Evolutionary conservation across 2,329 filamentous ascomycete genomes (phyloP).

Genomic region (Gaeumannomyces tritici): DNA sequence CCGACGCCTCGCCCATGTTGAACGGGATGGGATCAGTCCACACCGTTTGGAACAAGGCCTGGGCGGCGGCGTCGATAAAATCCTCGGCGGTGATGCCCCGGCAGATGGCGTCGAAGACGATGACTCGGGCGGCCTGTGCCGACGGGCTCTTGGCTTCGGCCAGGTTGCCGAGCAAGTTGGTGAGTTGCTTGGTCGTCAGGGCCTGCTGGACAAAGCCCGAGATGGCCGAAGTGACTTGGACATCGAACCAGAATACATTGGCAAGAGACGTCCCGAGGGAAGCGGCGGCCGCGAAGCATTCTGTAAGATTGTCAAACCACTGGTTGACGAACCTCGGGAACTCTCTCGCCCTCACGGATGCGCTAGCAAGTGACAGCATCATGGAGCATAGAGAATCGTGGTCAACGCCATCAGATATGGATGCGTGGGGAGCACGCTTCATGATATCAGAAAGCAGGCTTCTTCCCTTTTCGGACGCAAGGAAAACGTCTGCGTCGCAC

Average conservation of each 20-base stretch:
- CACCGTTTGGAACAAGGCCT: slow-evolving; percentile 25
- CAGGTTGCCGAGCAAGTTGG: slow-evolving; percentile 32
- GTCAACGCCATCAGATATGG: slow-evolving; percentile 11
- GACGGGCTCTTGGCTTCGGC: slow-evolving; percentile 18
- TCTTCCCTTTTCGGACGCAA: slow-evolving; percentile 25
- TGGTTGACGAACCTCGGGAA: slow-evolving; percentile 34
- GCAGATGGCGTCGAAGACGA: slow-evolving; percentile 32
- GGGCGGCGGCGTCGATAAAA: slow-evolving; percentile 30
- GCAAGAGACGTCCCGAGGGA: neutral
- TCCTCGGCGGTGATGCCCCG: slow-evolving; percentile 30
- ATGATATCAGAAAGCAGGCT: slow-evolving; percentile 30
- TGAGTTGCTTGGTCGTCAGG: slow-evolving; percentile 33
- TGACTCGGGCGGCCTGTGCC: slow-evolving; percentile 22
- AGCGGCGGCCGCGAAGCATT: slow-evolving; percentile 14
- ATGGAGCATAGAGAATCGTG: slow-evolving; percentile 16
- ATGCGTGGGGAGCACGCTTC: neutral
- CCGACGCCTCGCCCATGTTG: neutral
- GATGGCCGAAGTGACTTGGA: slow-evolving; percentile 13
- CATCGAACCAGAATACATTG: slow-evolving; percentile 16
- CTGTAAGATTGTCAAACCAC: slow-evolving; percentile 34
- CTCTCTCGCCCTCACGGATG: slow-evolving; percentile 33
- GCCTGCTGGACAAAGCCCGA: slow-evolving; percentile 27
- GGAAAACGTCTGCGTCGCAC: slow-evolving; percentile 38
- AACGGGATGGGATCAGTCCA: slow-evolving; percentile 5
- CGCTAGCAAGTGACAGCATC: slow-evolving; percentile 30